These are phyloP conservation scores for Didymella segeticola DNA, from an alignment of 2,329 filamentous ascomycete genomes.

Conservation along the genomic window DNA sequence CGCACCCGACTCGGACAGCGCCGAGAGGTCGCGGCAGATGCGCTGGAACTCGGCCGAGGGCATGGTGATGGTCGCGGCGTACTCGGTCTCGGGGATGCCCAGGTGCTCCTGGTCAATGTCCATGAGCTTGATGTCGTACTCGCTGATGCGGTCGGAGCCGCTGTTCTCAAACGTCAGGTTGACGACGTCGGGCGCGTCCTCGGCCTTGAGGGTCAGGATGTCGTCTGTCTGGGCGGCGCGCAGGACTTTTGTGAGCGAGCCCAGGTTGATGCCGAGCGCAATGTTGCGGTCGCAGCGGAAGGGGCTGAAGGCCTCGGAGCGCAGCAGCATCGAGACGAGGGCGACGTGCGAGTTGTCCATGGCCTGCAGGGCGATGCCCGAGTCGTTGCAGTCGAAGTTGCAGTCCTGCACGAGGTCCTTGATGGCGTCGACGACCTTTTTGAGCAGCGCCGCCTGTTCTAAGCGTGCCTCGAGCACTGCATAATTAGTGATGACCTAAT, in stretches of 20 bases:
- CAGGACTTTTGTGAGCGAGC: constrained; percentile 95
- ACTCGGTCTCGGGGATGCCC: constrained; percentile 98
- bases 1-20: constrained; percentile 94
- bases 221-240: constrained; percentile 94
- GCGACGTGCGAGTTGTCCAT: constrained; percentile 99
- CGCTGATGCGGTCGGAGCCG: constrained; percentile 88
- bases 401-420: constrained; percentile 99
- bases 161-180: constrained; percentile 95
- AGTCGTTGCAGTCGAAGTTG: constrained; percentile 99
- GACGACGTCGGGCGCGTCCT: constrained; percentile 93
- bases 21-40: constrained; percentile 90
- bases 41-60: constrained; percentile 89
- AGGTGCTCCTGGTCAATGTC: constrained; percentile 99
- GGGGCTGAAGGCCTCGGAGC: constrained; percentile 90
- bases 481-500: constrained; percentile 24
- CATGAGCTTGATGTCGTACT: constrained; percentile 99
- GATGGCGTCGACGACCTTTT: constrained; percentile 99
- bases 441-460: constrained; percentile 90
- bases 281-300: constrained; percentile 99
- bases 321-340: constrained; percentile 98
- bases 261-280: constrained; percentile 95
- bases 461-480: constrained; percentile 95
- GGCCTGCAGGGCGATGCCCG: constrained; percentile 94
- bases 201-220: constrained; percentile 93
- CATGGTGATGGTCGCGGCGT: constrained; percentile 89